Conservation (phyloP, 2,329 filamentous ascomycete genomes). For the Aspergillus fructus region DNA sequence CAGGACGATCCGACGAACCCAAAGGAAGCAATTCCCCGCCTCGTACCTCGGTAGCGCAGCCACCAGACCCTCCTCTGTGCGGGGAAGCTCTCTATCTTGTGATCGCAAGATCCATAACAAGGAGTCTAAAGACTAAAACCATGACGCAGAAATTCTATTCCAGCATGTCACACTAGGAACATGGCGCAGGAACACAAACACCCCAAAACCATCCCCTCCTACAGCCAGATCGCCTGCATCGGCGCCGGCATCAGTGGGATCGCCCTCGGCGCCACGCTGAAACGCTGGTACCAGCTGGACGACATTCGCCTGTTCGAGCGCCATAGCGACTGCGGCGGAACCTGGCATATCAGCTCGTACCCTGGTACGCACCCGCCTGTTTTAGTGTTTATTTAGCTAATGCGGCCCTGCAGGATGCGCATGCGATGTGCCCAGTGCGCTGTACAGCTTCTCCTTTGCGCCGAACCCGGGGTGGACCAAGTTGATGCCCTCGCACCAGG, state of each 20-base stretch:
- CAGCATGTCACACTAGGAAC: too few species aligned
- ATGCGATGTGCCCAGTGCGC: constrained; percentile 52
- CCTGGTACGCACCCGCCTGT: constrained; percentile 37
- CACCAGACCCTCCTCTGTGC: too few species aligned
- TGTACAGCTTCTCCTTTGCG: constrained; percentile 57
- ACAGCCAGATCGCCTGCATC: constrained; percentile 40
- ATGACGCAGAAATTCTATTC: too few species aligned
- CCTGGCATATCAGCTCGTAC: constrained; percentile 63
- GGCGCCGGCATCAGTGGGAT: constrained; percentile 62
- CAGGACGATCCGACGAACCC: too few species aligned
- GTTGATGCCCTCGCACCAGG: constrained; percentile 48
- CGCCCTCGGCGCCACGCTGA: constrained; percentile 58
- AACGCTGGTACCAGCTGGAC: constrained; percentile 56
- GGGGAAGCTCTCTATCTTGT: too few species aligned
- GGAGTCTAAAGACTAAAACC: too few species aligned
- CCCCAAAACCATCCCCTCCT: constrained; percentile 13
- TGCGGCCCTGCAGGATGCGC: constrained; percentile 39
- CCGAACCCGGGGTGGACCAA: constrained; percentile 52
- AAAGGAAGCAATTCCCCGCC: too few species aligned
- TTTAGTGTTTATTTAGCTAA: constrained; percentile 9
- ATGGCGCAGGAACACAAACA: not conserved
- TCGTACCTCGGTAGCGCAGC: too few species aligned
- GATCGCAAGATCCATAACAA: too few species aligned
- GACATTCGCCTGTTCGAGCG: constrained; percentile 62
- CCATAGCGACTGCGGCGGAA: constrained; percentile 56